Conservation (phyloP, 305 asterid species). For the Solanum chacoense region DNA sequence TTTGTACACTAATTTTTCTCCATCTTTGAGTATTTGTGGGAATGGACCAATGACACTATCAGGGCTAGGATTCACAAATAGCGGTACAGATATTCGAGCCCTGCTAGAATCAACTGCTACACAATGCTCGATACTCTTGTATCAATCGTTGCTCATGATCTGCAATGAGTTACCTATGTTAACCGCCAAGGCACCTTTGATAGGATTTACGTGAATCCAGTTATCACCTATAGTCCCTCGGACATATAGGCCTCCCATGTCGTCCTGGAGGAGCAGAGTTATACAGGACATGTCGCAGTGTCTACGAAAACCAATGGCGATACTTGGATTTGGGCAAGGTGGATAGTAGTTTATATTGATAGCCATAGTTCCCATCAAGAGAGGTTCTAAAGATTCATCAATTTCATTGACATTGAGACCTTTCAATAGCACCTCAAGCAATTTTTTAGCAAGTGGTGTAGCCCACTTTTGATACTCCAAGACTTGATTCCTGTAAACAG, state of each 20-base stretch:
- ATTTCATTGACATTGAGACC: neutral
- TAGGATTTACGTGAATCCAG: neutral
- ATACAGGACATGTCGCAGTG: neutral
- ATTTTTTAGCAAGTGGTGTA: neutral
- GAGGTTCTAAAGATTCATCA: neutral
- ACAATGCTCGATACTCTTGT: conserved; percentile 8
- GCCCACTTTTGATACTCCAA: neutral
- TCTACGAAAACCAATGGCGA: neutral
- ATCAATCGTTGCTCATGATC: conserved; percentile 3
- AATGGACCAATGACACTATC: neutral
- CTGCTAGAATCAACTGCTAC: neutral
- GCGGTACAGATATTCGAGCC: neutral
- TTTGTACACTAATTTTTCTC: neutral
- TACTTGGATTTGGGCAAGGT: neutral
- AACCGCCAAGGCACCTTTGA: neutral
- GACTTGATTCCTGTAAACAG: neutral
- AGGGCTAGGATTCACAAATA: neutral
- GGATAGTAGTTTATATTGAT: conserved; percentile 4
- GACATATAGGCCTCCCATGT: neutral
- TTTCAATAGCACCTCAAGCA: neutral
- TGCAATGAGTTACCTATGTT: neutral
- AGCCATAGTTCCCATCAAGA: conserved; percentile 2
- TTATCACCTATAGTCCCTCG: neutral
- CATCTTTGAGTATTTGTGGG: neutral
- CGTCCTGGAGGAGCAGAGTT: conserved; percentile 1